Base-by-base conservation (phyloP, 495 filamentous ascomycete genomes). In the Penicillium ucsense region DNA sequence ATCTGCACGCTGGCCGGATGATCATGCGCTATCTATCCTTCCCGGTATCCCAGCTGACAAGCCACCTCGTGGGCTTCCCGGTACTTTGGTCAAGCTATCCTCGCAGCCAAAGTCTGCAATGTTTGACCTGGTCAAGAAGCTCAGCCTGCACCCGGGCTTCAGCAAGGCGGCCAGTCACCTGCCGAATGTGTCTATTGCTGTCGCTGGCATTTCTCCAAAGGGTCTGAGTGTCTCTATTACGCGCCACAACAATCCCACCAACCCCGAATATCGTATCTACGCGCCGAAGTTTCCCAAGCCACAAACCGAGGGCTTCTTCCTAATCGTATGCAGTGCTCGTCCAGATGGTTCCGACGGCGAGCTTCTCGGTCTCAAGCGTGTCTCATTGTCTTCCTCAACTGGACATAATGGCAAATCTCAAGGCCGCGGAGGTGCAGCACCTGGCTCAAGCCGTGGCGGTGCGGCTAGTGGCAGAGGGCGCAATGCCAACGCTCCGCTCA, bases 301-400 rank as follows among this genome's bases (percentile, higher is more conserved):
- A 27, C 92, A 98, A 62, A 89, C 86, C 0, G 92, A 98, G 63
- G 90, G 94, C 2, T 97, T 81, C 78, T 96, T 97, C 62, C 76
- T 91, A 5, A 49, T 97, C 35, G 74, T 94, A 1, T 65, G 55
- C 34, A 59, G 41, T 38, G 58, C 63, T 11, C 52, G 51, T 3
- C 76, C 78, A 4, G 80, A 88, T 51, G 64, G 74, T 1, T 69
- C 60, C 6, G 89, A 90, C 50, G 70, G 64, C 3, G 89, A 95
- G 50, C 71, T 97, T 4, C 55, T 94, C 5, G 91, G 84, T 3
- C 70, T 97, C 41, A 95, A 95, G 71, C 71, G 92, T 42, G 79
- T 89, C 0, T 82, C 81, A 0, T 97, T 91, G 89, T 75, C 71
- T 9, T 48, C 72, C 27, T 45, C 33, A 20, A 57, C 47, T 47